phyloP scores from a whole-genome alignment of 495 filamentous ascomycete species.

The Pyronema omphalodes region DNA sequence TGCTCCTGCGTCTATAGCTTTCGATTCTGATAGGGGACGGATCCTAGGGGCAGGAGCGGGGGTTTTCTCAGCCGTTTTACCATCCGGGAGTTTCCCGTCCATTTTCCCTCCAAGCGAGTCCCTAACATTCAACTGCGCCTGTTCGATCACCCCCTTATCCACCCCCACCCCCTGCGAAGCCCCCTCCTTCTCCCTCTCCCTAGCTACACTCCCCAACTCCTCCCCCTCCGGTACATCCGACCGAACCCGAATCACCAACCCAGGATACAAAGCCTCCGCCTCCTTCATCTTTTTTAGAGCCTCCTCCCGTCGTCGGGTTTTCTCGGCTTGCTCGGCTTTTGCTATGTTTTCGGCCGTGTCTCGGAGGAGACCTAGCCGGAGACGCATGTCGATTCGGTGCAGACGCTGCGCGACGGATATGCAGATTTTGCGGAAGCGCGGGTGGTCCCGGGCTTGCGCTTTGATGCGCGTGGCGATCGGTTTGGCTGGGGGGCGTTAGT shows the following conservation, averaged over 20 bases:
- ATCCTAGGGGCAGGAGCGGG: conserved; percentile 31
- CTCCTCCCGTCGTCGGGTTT: conserved; percentile 53
- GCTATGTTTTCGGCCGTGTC: conserved; percentile 49
- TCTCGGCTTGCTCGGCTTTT: conserved; percentile 62
- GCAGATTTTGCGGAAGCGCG: conserved; percentile 60
- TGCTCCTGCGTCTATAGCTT: conserved; percentile 89
- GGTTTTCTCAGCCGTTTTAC: conserved; percentile 1
- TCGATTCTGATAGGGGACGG: conserved; percentile 68
- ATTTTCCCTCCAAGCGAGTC: no score
- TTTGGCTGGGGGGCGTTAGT: not conserved
- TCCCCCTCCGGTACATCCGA: not conserved
- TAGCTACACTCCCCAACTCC: not conserved
- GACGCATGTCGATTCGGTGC: conserved; percentile 84
- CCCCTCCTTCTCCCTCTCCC: not conserved
- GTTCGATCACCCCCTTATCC: not conserved
- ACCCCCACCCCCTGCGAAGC: no score
- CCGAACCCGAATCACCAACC: not conserved
- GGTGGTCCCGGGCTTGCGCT: conserved; percentile 83
- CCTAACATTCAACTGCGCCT: not conserved
- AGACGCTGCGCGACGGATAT: conserved; percentile 64
- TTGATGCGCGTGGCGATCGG: conserved; percentile 45
- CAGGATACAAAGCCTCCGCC: conserved; percentile 23
- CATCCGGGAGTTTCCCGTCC: no score
- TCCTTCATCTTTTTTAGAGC: conserved; percentile 27
- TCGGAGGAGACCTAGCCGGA: conserved; percentile 68